phyloP scores from a whole-genome alignment of 495 filamentous ascomycete species.

The Astrothelium subdiscretum region DNA sequence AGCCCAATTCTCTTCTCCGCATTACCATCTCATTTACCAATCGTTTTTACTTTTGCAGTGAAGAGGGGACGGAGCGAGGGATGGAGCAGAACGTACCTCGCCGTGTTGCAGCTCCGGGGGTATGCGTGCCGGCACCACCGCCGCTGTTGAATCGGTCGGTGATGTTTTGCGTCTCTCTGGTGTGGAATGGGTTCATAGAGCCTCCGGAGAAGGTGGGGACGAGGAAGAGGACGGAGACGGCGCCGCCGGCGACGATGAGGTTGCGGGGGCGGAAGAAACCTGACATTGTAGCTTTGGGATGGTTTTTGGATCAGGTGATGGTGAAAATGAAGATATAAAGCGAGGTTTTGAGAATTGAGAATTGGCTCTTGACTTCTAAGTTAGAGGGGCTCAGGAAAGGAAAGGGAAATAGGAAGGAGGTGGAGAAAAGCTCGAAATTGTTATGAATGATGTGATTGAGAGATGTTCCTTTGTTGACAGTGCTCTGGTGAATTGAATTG shows the following conservation, averaged over 20 bases:
- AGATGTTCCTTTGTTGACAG: not conserved
- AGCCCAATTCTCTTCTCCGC: not conserved
- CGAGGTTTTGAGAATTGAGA: not conserved
- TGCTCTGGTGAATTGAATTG: not conserved
- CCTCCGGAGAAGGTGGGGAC: not conserved
- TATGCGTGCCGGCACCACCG: not conserved
- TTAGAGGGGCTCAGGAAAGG: not conserved
- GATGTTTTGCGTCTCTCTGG: not conserved
- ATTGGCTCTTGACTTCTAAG: not conserved
- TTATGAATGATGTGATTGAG: too few relatives aligned
- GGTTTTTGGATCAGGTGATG: not conserved
- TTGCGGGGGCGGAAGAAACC: conserved; percentile 1
- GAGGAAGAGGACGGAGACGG: not conserved
- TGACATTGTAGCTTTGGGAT: not conserved
- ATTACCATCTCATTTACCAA: too few relatives aligned
- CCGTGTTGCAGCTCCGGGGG: not conserved
- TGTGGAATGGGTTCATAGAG: not conserved
- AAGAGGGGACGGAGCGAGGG: too few relatives aligned
- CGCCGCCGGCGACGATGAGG: not conserved
- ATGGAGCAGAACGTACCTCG: not conserved
- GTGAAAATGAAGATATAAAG: not conserved
- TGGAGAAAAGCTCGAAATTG: too few relatives aligned
- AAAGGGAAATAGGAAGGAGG: not conserved
- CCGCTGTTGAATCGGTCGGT: not conserved
- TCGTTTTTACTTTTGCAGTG: too few relatives aligned